Conservation (phyloP, 208 protist species). For the Leptomonas pyrrhocoris region DNA sequence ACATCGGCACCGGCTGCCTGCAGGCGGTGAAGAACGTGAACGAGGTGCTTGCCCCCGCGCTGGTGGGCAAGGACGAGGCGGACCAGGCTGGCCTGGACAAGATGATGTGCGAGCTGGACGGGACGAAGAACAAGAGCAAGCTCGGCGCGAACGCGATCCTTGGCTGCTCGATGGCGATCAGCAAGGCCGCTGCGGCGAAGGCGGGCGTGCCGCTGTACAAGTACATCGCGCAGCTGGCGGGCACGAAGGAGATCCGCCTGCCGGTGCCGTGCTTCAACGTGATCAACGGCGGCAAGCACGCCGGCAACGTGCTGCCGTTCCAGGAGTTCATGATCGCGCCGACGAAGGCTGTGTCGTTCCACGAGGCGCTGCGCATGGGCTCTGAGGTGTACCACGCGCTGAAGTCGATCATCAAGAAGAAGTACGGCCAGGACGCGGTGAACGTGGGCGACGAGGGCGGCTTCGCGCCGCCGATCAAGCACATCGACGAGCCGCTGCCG, state of each 20-base stretch:
- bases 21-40: constrained; percentile 98
- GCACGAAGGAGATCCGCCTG: constrained; percentile 79
- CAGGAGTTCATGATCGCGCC: constrained; percentile 99
- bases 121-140: constrained; percentile 97
- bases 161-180: constrained; percentile 97
- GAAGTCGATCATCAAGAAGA: constrained; percentile 95
- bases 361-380: constrained; percentile 96
- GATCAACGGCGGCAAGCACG: constrained; percentile 99
- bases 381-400: constrained; percentile 98
- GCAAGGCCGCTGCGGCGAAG: constrained; percentile 94
- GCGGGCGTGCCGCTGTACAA: constrained; percentile 94
- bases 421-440: constrained; percentile 96
- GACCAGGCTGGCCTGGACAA: constrained; percentile 94
- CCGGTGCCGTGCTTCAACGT: constrained; percentile 99
- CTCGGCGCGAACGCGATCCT: constrained; percentile 99
- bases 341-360: constrained; percentile 94
- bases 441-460: constrained; percentile 99
- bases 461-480: constrained; percentile 96
- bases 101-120: constrained; percentile 96
- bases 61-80: constrained; percentile 93
- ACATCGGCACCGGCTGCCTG: constrained; percentile 97
- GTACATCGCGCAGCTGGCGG: constrained; percentile 95
- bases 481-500: constrained; percentile 96
- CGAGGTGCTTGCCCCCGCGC: constrained; percentile 87
- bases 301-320: constrained; percentile 95